Percentiles rank a stretch among this genome's conserved stretches.
Evolutionary conservation across 2,329 filamentous ascomycete genomes (phyloP).

Genomic region (Nectriaceae sp.): DNA sequence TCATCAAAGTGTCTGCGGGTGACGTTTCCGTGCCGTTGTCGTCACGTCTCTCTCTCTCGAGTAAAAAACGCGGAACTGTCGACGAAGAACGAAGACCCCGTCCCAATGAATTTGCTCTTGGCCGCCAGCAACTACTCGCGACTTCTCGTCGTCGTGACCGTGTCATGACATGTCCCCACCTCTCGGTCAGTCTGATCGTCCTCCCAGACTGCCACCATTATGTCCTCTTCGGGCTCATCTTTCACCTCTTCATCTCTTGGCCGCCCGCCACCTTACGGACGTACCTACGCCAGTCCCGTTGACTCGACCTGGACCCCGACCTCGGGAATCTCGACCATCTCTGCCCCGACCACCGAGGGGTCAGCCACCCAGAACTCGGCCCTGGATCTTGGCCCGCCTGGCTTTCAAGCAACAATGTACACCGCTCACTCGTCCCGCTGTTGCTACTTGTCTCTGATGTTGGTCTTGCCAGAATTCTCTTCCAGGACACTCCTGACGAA

Average conservation of each 20-base stretch:
- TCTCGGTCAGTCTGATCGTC: constrained; percentile 31
- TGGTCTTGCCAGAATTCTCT: constrained; percentile 44
- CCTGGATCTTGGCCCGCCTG: constrained; percentile 54
- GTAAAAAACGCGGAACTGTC: background rate
- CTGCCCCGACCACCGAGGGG: constrained; percentile 41
- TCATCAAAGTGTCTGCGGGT: background rate
- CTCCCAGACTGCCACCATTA: constrained; percentile 25
- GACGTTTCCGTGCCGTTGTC: background rate
- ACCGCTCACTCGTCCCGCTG: constrained; percentile 8
- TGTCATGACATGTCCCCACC: constrained; percentile 34
- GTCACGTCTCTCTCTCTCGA: constrained; percentile 1
- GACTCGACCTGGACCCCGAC: constrained; percentile 50
- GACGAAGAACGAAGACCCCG: constrained; percentile 1
- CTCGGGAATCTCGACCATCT: constrained; percentile 45
- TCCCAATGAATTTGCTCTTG: constrained; percentile 21
- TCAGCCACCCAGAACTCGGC: constrained; percentile 42
- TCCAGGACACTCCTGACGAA: constrained; percentile 50
- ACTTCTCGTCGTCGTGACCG: constrained; percentile 24
- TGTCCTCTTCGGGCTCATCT: constrained; percentile 50
- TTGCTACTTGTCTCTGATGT: constrained; percentile 20
- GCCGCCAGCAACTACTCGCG: constrained; percentile 21
- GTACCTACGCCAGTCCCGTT: constrained; percentile 44
- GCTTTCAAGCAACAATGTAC: constrained; percentile 57
- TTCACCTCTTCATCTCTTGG: constrained; percentile 49
- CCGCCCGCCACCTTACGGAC: constrained; percentile 43